These are phyloP conservation scores for Trichocladium antarcticum DNA, from an alignment of 495 filamentous ascomycete genomes.

Conservation along the genomic window DNA sequence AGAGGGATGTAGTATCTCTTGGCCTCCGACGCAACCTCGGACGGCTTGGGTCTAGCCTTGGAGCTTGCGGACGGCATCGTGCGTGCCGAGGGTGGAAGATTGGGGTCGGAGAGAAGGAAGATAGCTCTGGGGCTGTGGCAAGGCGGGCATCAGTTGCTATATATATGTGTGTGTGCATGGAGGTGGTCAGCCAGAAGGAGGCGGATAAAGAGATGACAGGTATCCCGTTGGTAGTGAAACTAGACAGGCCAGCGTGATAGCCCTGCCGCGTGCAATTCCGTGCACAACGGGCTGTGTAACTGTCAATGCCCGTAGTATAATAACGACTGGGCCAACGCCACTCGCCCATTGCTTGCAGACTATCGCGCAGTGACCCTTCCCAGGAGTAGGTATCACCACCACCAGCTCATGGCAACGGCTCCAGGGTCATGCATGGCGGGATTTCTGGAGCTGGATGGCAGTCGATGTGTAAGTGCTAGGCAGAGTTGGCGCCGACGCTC, in stretches of 20 bases:
- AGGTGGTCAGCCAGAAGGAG: neutral
- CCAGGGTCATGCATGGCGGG: neutral
- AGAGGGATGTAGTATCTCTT: slow-evolving; percentile 52
- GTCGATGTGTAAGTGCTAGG: neutral
- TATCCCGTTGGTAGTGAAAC: neutral
- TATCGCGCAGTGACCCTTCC: neutral
- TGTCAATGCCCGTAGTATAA: too few species aligned
- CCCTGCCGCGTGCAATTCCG: slow-evolving; percentile 3
- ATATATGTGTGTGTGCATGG: slow-evolving; percentile 5
- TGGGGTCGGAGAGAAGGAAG: neutral
- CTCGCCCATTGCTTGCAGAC: neutral
- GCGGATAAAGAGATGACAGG: neutral
- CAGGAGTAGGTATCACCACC: neutral
- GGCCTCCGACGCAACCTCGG: slow-evolving; percentile 58
- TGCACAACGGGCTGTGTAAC: slow-evolving; percentile 7
- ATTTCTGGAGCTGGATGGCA: neutral
- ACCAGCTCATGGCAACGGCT: slow-evolving; percentile 3
- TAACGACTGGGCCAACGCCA: neutral
- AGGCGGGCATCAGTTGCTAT: slow-evolving; percentile 2
- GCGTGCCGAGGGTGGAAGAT: neutral
- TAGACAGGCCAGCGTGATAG: neutral
- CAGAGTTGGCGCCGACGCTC: slow-evolving; percentile 5
- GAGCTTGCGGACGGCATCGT: slow-evolving; percentile 42
- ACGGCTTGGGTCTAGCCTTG: slow-evolving; percentile 49
- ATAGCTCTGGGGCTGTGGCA: neutral